Conservation (phyloP, 2,329 filamentous ascomycete genomes). For the Epichloe sylvatica region DNA sequence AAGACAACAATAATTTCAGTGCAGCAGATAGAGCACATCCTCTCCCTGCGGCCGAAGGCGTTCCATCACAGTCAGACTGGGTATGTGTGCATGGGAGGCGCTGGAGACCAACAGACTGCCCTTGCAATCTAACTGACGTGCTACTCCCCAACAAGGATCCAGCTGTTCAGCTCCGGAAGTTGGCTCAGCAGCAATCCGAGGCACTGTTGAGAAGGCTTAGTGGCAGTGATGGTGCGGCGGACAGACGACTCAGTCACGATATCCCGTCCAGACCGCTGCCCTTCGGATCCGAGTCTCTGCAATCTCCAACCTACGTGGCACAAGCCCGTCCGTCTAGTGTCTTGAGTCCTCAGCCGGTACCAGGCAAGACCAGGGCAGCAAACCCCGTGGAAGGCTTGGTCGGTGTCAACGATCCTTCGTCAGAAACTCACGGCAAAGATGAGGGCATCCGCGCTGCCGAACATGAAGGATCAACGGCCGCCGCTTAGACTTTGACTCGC, state of each 20-base stretch:
- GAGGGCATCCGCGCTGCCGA: neutral
- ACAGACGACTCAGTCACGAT: conserved; percentile 21
- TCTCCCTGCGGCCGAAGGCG: conserved; percentile 65
- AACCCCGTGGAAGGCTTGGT: neutral
- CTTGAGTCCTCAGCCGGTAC: conserved; percentile 5
- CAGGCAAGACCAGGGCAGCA: neutral
- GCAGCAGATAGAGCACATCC: conserved; percentile 38
- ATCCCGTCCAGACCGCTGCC: conserved; percentile 37
- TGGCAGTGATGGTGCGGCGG: conserved; percentile 15
- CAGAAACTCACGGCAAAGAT: neutral
- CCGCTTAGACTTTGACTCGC: neutral
- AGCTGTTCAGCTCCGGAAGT: conserved; percentile 51
- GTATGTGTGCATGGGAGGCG: conserved; percentile 57
- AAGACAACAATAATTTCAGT: conserved; percentile 25
- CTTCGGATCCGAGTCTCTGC: conserved; percentile 35
- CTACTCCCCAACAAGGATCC: conserved; percentile 49
- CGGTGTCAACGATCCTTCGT: neutral
- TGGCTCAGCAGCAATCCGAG: conserved; percentile 52
- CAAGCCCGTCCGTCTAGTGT: conserved; percentile 10
- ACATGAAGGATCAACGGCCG: neutral
- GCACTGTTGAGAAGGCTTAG: conserved; percentile 42
- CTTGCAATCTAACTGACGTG: conserved; percentile 42
- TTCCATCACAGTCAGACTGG: conserved; percentile 82
- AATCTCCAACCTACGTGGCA: conserved; percentile 15
- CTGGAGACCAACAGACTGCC: conserved; percentile 38